Evolutionary conservation across 164 flowering plant species (phyloP), one percentile per base, ranked within the genome.

Genomic region (Magnolia changhungtana): DNA sequence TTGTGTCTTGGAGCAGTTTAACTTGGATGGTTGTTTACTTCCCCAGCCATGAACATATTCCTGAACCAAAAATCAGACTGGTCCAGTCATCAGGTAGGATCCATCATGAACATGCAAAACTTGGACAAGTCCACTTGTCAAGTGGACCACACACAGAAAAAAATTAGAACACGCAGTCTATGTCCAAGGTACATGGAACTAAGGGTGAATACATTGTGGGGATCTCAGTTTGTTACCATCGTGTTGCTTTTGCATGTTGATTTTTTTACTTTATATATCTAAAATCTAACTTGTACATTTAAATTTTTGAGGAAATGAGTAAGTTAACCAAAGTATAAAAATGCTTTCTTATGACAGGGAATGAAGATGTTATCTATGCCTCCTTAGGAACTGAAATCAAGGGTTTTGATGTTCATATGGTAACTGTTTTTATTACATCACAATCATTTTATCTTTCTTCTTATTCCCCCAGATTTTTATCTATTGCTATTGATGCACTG

Each of bases 361-460:
- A 89, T 83, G 99, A 96, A 84, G 86, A 89, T 82, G 79, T 87
- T 31, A 50, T 96, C 5, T 94, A 87, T 79, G 89, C 87, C 72
- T 88, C 97, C 9, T 75, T 85, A 1, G 97, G 90, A 82, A 82
- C 86, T 67, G 91, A 89, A 86, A 85, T 94, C 75, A 92, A 88
- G 84, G 81, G 85, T 80, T 90, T 90, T 81, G 99, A 96, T 83
- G 85, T 94, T 55, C 90, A 84, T 81, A 69, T 86, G 98, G 99
- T 93, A 91, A 65, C 20, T 23, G 24, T 65, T 8, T 16, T 16
- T 55, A 10, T 8, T 55, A 7, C 27, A 21, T 65, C 68, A 65
- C 68, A 20, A 23, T 18, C 7, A 18, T 63, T 23, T 65, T 55
- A 55, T 55, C 23, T 65, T 21, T 65, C 68, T 8, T 64, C 67